phyloP scores from a whole-genome alignment of 176 grass and related monocot genomes.

The Leersia perrieri region DNA sequence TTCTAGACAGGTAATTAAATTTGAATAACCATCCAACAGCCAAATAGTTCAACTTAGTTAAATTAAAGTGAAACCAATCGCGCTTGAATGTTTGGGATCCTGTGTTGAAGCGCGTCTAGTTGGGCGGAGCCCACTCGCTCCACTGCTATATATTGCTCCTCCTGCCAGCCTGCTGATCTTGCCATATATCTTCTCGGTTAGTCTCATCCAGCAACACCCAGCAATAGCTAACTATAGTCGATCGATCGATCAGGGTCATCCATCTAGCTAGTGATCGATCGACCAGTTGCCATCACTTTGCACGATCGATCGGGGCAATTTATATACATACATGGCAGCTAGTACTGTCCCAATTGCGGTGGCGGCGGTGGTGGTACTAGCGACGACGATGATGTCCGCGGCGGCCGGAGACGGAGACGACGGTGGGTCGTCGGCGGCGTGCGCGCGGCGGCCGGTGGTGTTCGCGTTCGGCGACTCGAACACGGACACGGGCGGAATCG shows the following conservation, averaged over 20 bases:
- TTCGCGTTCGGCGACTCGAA: slow-evolving; percentile 93
- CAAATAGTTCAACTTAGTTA: no score
- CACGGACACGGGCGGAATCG: slow-evolving; percentile 76
- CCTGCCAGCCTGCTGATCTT: neutral
- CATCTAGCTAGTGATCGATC: no score
- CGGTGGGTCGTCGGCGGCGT: neutral
- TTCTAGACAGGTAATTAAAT: no score
- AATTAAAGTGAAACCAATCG: no score
- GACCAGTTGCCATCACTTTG: no score
- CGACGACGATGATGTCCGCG: neutral
- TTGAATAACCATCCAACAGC: no score
- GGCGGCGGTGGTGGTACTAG: neutral
- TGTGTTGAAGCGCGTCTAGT: no score
- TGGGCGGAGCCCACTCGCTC: neutral
- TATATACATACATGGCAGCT: no score
- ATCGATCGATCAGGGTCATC: no score
- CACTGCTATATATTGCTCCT: neutral
- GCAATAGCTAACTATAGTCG: neutral
- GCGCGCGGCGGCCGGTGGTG: slow-evolving; percentile 43
- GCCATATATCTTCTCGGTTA: neutral
- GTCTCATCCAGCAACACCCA: neutral
- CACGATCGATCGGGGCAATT: neutral
- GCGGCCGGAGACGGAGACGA: neutral
- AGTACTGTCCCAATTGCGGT: neutral
- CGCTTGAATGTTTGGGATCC: no score